Base-by-base conservation (phyloP, 768 basidiomycete species). In the Russula sp. region DNA sequence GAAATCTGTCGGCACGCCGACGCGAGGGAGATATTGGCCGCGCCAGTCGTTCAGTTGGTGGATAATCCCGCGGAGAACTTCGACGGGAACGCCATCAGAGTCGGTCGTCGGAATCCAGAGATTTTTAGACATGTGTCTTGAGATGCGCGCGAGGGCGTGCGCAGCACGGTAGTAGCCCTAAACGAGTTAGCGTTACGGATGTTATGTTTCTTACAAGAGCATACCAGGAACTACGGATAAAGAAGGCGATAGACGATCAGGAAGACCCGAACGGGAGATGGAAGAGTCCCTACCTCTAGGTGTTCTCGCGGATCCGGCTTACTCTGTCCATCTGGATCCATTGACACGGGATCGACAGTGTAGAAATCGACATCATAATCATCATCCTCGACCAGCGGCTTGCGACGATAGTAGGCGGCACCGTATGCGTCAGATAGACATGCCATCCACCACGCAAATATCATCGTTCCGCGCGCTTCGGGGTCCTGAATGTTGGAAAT, bases 381-480 rank as follows among this genome's bases (percentile, higher is more conserved):
- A 65, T 90, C 87, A 69, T 93, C 92, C 72, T 92, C 90, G 9
- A 69, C 61, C 80, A 83, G 73, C 64, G 92, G 92, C 75, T 93
- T 92, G 67, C 88, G 81, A 65, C 92, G 84, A 76, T 93, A 92
- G 75, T 92, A 94, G 36, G 86, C 85, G 34, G 91, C 83, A 30
- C 85, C 84, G 75, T 89, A 92, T 8, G 92, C 90, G 71, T 97
- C 94, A 38, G 84, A 81, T 52, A 94, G 78, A 74, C 88, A 90
- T 9, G 92, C 87, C 84, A 94, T 89, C 92, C 94, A 95, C 89
- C 93, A 94, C 1, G 92, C 88, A 71, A 92, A 94, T 57, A 90
- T 88, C 87, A 93, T 90, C 7, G 88, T 91, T 28, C 89, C 88
- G 58, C 88, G 84, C 56, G 80, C 84, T 70, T 92, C 90, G 46